Base-by-base conservation (phyloP, 768 basidiomycete genomes). In the Suillus weaverae region DNA sequence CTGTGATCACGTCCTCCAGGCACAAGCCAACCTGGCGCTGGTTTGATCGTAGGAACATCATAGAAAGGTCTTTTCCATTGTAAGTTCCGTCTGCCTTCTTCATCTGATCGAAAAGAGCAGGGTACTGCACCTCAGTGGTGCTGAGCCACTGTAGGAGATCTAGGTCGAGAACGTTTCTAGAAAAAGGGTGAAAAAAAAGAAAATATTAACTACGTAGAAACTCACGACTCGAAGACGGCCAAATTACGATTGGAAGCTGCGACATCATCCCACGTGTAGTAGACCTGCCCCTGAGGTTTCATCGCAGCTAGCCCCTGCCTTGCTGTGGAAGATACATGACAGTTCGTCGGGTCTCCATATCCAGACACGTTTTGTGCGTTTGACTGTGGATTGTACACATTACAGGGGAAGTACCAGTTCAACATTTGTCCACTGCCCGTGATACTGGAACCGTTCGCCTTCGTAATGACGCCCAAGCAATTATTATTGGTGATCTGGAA, bases 401-500 rank as follows among this genome's bases (percentile, higher is more conserved):
- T 99, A 83, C 97, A 99, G 1, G 97, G 97, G 78, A 99, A 97
- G 76, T 98, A 98, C 96, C 96, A 99, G 67, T 93, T 91, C 70
- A 95, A 76, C 55, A 80, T 73, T 59, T 80, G 78, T 38, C 87
- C 86, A 8, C 74, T 83, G 39, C 86, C 85, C 4, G 86, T 81
- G 70, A 98, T 97, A 62, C 83, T 85, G 8, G 91, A 91, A 53
- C 85, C 87, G 35, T 81, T 69, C 7, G 92, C 85, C 68, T 88
- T 86, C 4, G 86, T 89, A 71, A 99, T 90, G 73, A 94, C 71
- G 9, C 85, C 86, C 32, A 86, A 78, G 73, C 97, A 99, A 64
- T 91, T 85, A 71, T 91, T 80, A 77, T 95, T 95, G 70, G 89
- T 88, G 54, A 87, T 94, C 79, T 99, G 97, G 80, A 99, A 99